Base-by-base conservation (phyloP, 2,329 filamentous ascomycete species). In the Arthroderma sp. region DNA sequence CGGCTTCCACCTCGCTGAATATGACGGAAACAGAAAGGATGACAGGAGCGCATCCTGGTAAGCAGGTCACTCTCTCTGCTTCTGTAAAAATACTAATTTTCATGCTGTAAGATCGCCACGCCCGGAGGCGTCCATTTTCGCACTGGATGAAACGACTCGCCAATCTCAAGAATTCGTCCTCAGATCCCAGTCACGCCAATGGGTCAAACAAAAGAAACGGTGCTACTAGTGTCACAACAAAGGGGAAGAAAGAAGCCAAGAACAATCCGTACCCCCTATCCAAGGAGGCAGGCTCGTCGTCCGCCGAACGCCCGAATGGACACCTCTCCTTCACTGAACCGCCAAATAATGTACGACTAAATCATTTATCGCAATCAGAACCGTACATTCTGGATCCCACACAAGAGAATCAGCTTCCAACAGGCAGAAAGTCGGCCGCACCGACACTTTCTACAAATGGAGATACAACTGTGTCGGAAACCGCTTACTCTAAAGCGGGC, bases 261-360 rank as follows among this genome's bases (percentile, higher is more conserved):
- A 94, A 94, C 70, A 89, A 89, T 59, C 88, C 88, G n/a, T 95
- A 95, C 58, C 85, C 85, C 6, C 75, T 89, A 55, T 93, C 86
- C 2, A 84, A 83, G 47, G 74, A 74, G 38, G 58, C 78, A 47
- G 63, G 63, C 49, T 58, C 57, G 32, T 52, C 53, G 46, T 53
- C 47, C 50, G 53, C 57, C 49, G 61, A 59, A 50, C 63, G 61
- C 45, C 61, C 59, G 40, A 66, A 70, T 52, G 62, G 63, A 42
- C 65, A 66, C 47, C 61, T 69, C 45, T 72, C 73, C 42, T 69
- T 70, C 49, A 66, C 68, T 10, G 56, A 81, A 68, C 46, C 75
- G 65, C 7, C 73, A 66, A n/a, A 77, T 65, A 52, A 71, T 64
- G 44, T 63, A 57, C 51, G 63, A 55, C 36, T 65, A 61, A 74